Conservation (phyloP, 257 asterid genomes). For the Petrea volubilis region DNA sequence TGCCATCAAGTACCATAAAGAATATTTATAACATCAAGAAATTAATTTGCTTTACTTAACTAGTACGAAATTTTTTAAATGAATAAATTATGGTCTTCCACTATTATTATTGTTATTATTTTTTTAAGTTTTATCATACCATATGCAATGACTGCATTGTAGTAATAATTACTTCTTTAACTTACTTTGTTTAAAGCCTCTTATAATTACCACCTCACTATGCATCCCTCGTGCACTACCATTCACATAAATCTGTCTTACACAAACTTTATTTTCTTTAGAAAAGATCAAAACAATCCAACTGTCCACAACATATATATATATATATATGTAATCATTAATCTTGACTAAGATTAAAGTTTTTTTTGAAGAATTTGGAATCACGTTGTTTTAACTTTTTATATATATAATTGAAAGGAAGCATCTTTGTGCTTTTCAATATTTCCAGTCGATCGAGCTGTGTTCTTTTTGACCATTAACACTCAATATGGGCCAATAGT, state of each 20-base stretch:
- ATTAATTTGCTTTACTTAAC: not conserved
- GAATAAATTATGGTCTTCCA: not conserved
- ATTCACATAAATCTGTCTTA: constrained; percentile 32
- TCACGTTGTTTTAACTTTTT: constrained; percentile 30
- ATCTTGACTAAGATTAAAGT: constrained; percentile 40
- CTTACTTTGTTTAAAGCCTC: constrained; percentile 22
- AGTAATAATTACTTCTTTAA: constrained; percentile 18
- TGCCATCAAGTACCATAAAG: no score
- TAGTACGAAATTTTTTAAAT: not conserved
- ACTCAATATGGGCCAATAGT: constrained; percentile 12
- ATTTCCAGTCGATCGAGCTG: constrained; percentile 25
- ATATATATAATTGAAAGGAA: constrained; percentile 28
- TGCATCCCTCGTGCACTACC: constrained; percentile 40
- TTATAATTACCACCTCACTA: constrained; percentile 26
- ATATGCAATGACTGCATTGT: constrained; percentile 6
- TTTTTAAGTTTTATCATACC: not conserved
- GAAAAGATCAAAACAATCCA: constrained; percentile 20
- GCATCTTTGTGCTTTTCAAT: constrained; percentile 23
- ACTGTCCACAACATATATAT: constrained; percentile 39
- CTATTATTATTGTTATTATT: no score
- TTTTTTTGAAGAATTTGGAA: constrained; percentile 30
- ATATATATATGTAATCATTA: constrained; percentile 35
- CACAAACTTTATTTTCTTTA: constrained; percentile 25
- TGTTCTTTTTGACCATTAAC: constrained; percentile 36
- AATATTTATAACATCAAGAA: not conserved